Base-by-base conservation (phyloP, 441 rosid genomes). In the Syzygium syzygioides region DNA sequence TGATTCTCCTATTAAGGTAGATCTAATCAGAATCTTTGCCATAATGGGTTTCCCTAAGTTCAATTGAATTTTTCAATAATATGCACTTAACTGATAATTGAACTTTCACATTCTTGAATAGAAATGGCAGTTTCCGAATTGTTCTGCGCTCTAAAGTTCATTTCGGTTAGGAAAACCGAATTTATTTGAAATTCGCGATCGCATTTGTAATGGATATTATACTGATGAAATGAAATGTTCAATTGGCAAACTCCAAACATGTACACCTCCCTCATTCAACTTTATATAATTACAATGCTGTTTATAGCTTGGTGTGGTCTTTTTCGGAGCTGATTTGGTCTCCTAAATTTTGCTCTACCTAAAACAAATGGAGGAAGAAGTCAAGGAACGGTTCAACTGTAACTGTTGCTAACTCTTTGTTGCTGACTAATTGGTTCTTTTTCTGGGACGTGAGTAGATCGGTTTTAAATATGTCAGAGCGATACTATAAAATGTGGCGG, bases 311-410 rank as follows among this genome's bases (percentile, higher is more conserved):
- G 53, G 18, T 6, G 52, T 23, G 83, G 83, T 76, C 83, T 28
- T 41, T 76, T 23, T 6, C n/a, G 30, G 53, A 41, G 83, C 23
- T 41, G 18, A 76, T 76, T 76, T 76, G 83, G 83, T 76, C 53
- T 76, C 83, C 83, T 76, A 76, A 23, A 41, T 76, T 11, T 76
- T 41, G 83, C 52, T 76, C 52, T 2, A 76, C 83, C 83, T 12
- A 41, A 76, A 23, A 41, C 83, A 12, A 76, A 52, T 23, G 55
- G 79, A 88, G 86, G 89, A 30, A 53, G 34, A 85, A 88, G 83
- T 85, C 85, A 85, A 85, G 85, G 90, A 68, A 85, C 84, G 68
- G 90, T 85, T 88, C 87, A 88, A 85, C 90, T 55, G 45, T 66
- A 64, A 88, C 87, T 80, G 89, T 79, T 76, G 83, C 20, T 88